A percentile compares a stretch with the other conserved stretches of the same genome.
Evolutionary conservation across 805 yeast genomes (phyloP).

Genomic region (Candida qinlingensis): DNA sequence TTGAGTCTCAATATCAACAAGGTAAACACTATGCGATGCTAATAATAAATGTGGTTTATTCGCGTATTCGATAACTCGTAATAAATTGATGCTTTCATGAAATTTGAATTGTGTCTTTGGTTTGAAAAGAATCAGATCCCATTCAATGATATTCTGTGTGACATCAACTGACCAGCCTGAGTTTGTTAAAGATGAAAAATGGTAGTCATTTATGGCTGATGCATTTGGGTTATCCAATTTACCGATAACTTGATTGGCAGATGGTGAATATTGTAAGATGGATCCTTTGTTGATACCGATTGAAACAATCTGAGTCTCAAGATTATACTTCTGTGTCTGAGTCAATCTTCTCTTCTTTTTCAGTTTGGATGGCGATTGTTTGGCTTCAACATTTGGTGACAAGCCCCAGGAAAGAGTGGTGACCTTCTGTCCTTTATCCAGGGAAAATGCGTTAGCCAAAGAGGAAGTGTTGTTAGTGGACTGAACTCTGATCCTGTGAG

Average conservation of each 20-base stretch:
- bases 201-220: constrained; percentile 45
- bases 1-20: constrained; percentile 39
- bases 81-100: constrained; percentile 25
- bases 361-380: constrained; percentile 1
- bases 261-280: constrained; percentile 62
- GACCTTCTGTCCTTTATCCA: constrained; percentile 46
- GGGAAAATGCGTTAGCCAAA: constrained; percentile 42
- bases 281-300: constrained; percentile 64
- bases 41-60: constrained; percentile 41
- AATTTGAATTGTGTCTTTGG: constrained; percentile 38
- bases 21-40: constrained; percentile 62
- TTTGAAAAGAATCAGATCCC: constrained; percentile 47
- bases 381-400: constrained; percentile 10
- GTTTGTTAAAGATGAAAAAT: constrained; percentile 35
- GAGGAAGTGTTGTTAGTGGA: constrained; percentile 37
- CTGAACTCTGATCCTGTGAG: constrained; percentile 64
- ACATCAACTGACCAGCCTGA: constrained; percentile 58
- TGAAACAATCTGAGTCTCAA: constrained; percentile 46
- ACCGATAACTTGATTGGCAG: constrained; percentile 48
- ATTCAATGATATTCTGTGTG: constrained; percentile 53
- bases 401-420: constrained; percentile 52
- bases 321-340: constrained; percentile 3
- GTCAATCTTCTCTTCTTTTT: constrained; percentile 23
- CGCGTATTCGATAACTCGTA: constrained; percentile 27
- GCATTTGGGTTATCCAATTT: constrained; percentile 44